Conservation (phyloP, 306 rosid species). For the Macrotyloma uniflorum region DNA sequence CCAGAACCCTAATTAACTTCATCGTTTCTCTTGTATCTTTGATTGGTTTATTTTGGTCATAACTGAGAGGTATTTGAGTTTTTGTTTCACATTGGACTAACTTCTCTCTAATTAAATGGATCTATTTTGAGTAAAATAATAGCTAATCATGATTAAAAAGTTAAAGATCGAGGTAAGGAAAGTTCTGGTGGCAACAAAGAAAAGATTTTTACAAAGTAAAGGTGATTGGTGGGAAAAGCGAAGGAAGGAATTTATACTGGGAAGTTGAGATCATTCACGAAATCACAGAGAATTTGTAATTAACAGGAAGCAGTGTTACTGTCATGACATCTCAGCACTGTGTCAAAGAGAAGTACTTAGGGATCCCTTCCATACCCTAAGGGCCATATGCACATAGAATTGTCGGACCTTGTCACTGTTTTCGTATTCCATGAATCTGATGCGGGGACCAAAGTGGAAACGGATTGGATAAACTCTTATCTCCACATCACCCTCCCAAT, state of each 20-base stretch:
- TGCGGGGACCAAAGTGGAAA: slow-evolving; percentile 60
- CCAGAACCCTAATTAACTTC: no score
- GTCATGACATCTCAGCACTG: slow-evolving; percentile 7
- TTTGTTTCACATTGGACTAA: no score
- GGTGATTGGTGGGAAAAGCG: not conserved
- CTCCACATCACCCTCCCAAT: slow-evolving; percentile 56
- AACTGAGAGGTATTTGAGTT: no score
- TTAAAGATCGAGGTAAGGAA: no score
- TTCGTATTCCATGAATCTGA: slow-evolving; percentile 60
- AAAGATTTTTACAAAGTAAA: slow-evolving; percentile 6
- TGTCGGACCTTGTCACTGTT: slow-evolving; percentile 28
- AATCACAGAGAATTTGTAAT: not conserved
- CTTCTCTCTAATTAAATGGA: no score
- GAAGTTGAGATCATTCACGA: slow-evolving; percentile 32
- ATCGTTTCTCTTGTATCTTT: no score
- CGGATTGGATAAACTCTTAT: slow-evolving; percentile 60
- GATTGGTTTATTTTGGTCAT: no score
- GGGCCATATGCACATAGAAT: slow-evolving; percentile 37
- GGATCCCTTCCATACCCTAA: slow-evolving; percentile 39
- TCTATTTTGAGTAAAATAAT: no score
- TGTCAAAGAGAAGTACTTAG: not conserved
- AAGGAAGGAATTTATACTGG: slow-evolving; percentile 37
- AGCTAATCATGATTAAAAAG: no score
- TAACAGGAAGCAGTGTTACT: not conserved
- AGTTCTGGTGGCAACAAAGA: not conserved